These are phyloP conservation scores for Pseudozyma flocculosa DNA, from an alignment of 1,284 basidiomycete genomes.

Conservation along the genomic window DNA sequence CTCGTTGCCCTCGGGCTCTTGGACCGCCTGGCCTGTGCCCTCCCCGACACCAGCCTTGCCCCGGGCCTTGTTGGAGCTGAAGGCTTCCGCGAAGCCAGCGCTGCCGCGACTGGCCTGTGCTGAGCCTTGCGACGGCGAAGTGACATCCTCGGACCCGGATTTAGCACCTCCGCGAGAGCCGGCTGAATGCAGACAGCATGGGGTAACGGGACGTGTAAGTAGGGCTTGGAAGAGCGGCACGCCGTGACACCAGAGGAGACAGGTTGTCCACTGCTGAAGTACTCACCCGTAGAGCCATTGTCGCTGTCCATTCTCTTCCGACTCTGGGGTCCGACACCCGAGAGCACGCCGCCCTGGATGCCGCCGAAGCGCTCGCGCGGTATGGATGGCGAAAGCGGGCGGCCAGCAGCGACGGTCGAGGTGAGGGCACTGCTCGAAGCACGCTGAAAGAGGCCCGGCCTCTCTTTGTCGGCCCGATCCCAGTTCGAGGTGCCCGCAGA, in stretches of 20 bases:
- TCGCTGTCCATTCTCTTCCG: slow-evolving; percentile 46
- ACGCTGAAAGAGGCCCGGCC: slow-evolving; percentile 44
- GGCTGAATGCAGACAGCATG: too few species aligned
- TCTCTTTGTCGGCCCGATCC: slow-evolving; percentile 33
- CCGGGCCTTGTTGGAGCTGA: slow-evolving; percentile 20
- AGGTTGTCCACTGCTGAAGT: too few species aligned
- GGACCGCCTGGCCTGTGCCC: not conserved
- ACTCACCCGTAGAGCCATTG: slow-evolving; percentile 9
- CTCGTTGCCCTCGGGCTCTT: not conserved
- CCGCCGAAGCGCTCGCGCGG: slow-evolving; percentile 43
- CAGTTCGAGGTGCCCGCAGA: slow-evolving; percentile 19
- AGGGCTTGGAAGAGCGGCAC: too few species aligned
- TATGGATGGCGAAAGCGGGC: slow-evolving; percentile 31
- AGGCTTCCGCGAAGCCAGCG: slow-evolving; percentile 23
- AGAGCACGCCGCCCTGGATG: slow-evolving; percentile 47
- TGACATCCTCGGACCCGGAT: too few species aligned
- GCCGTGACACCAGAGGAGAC: too few species aligned
- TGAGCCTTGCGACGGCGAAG: too few species aligned
- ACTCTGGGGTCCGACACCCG: slow-evolving; percentile 38
- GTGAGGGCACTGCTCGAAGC: slow-evolving; percentile 26
- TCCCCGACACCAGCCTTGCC: not conserved
- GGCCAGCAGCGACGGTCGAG: slow-evolving; percentile 13
- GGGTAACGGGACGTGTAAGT: too few species aligned
- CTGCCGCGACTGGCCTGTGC: slow-evolving; percentile 5
- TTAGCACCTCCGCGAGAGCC: too few species aligned